Base-by-base conservation (phyloP, 2,329 filamentous ascomycete species). In the Beauveria caledonica region DNA sequence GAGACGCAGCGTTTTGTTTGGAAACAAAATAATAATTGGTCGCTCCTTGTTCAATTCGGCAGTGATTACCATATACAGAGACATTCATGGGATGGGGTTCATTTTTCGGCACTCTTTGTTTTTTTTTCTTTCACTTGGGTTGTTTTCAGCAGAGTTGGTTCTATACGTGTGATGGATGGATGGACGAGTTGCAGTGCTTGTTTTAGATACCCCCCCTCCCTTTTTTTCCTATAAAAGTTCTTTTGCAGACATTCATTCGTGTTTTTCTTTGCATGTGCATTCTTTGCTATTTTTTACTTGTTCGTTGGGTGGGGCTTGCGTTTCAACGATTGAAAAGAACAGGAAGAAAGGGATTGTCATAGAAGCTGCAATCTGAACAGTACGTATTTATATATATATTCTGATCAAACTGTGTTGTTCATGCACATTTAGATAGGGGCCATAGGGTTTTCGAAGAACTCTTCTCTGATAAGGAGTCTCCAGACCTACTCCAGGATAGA, bases 181-280 rank as follows among this genome's bases (percentile, higher is more conserved):
- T 55, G 53, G 39, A 17, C 40, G 40, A 44, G 53, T 36, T 55
- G 25, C 53, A 45, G 27, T n/a, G 40, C 53, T 33, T 57, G 23
- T 27, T 23, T 15, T 54, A 57, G 44, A 57, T 57, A 57, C 54
- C 54, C 54, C 54, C 54, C 23, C 9, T n/a, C n/a, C n/a, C 10
- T n/a, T n/a, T 27, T 57, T 57, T 21, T 9, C 6, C 11, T 36
- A 36, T 13, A 13, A 36, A 36, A 13, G 11, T 40, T 57, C n/a
- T 40, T 57, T 17, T 15, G 49, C 21, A 48, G 39, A 23, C 49
- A 23, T 23, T 44, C 15, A 44, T 6, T 7, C 8, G 23, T 21
- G 15, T n/a, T 27, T 15, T 42, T 42, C 36, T 29, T n/a, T 5
- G 1, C 39, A 42, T 46, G 44, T 25, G 42, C 42, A 21, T 25